Percentiles rank a stretch among this genome's conserved stretches.
Evolutionary conservation across 2,329 filamentous ascomycete genomes (phyloP).

Genomic region (Trichoderma koningiopsis): DNA sequence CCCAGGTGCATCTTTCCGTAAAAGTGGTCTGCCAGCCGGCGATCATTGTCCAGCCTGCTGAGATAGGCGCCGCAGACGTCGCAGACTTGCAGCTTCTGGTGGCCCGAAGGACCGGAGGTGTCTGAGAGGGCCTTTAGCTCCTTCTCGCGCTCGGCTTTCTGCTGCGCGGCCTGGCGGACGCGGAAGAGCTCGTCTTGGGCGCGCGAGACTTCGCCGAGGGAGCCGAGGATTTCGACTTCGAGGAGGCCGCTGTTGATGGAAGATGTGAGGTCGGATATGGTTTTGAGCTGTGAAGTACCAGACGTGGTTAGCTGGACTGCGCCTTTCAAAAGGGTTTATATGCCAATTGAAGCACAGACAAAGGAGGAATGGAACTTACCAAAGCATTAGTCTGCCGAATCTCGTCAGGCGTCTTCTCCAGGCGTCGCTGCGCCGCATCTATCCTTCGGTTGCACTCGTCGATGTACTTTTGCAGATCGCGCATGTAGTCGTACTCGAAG

Average conservation of each 20-base stretch:
- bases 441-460: conserved; percentile 95
- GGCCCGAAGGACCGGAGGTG: conserved; percentile 87
- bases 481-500: conserved; percentile 96
- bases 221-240: conserved; percentile 83
- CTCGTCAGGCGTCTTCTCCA: conserved; percentile 98
- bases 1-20: conserved; percentile 99
- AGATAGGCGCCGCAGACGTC: conserved; percentile 97
- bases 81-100: conserved; percentile 98
- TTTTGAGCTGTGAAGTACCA: conserved; percentile 59
- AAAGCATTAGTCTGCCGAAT: conserved; percentile 92
- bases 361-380: conserved; percentile 42
- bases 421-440: conserved; percentile 80
- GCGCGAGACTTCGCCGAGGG: conserved; percentile 75
- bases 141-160: conserved; percentile 80
- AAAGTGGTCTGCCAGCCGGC: conserved; percentile 92
- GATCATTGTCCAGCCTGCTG: conserved; percentile 88
- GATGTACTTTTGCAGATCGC: conserved; percentile 94
- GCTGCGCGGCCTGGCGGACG: conserved; percentile 75
- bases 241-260: conserved; percentile 80
- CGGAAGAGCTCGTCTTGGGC: conserved; percentile 89
- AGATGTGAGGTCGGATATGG: conserved; percentile 77
- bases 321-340: background rate
- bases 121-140: conserved; percentile 90
- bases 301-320: background rate
- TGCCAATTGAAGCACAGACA: background rate